These are phyloP conservation scores for Termitomyces sp. DNA, from an alignment of 768 basidiomycete genomes.

Conservation along the genomic window DNA sequence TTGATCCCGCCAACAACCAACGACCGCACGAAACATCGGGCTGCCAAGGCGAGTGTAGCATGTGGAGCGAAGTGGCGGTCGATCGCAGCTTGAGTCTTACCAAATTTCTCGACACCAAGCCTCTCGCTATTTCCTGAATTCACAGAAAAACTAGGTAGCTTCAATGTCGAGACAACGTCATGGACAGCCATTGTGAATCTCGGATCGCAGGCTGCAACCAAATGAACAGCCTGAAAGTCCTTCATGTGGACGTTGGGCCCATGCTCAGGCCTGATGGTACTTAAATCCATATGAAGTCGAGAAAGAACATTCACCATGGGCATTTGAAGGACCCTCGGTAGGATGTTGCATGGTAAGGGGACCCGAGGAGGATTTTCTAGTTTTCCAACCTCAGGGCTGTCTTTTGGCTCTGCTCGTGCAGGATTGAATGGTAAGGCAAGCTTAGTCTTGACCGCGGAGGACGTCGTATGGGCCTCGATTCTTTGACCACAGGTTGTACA, in stretches of 20 bases:
- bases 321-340: slow-evolving; percentile 18
- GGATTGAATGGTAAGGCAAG: background rate
- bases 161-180: slow-evolving; percentile 18
- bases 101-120: slow-evolving; percentile 22
- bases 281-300: background rate
- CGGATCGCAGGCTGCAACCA: slow-evolving; percentile 29
- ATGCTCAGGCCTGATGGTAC: background rate
- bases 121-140: slow-evolving; percentile 3
- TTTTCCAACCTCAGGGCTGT: background rate
- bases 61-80: slow-evolving; percentile 31
- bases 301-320: slow-evolving; percentile 24
- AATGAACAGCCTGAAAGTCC: slow-evolving; percentile 1
- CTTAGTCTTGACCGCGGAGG: slow-evolving; percentile 16
- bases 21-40: slow-evolving; percentile 26
- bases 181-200: slow-evolving; percentile 24
- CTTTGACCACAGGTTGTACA: slow-evolving; percentile 29
- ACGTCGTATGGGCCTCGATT: slow-evolving; percentile 13
- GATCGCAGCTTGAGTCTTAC: slow-evolving; percentile 20
- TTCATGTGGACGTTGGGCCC: background rate
- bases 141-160: slow-evolving; percentile 18
- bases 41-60: slow-evolving; percentile 31
- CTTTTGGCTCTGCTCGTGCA: background rate
- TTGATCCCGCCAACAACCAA: slow-evolving; percentile 33
- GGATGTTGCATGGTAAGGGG: slow-evolving; percentile 4
- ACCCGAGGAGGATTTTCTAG: background rate